phyloP scores from a whole-genome alignment of 495 filamentous ascomycete genomes.

The Penicillium soppii region DNA sequence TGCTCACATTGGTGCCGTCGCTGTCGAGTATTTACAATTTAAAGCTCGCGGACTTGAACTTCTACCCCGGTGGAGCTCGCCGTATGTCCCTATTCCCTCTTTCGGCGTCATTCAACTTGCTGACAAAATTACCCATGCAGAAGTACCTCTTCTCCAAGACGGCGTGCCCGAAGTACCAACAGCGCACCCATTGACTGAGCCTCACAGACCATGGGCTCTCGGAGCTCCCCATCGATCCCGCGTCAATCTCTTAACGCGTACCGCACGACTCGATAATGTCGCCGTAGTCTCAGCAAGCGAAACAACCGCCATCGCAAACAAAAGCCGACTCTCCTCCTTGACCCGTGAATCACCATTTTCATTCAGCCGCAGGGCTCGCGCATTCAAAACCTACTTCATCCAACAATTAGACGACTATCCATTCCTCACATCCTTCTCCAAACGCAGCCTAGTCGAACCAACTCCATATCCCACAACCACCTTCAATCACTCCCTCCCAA shows the following conservation, averaged over 20 bases:
- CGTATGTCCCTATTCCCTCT: constrained; percentile 23
- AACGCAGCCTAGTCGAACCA: constrained; percentile 14
- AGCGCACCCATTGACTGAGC: constrained; percentile 3
- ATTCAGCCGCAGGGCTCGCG: constrained; percentile 33
- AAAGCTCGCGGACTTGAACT: constrained; percentile 31
- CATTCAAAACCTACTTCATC: constrained; percentile 35
- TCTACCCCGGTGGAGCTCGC: constrained; percentile 21
- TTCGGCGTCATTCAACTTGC: constrained; percentile 1
- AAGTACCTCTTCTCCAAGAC: constrained; percentile 25
- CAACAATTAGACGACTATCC: constrained; percentile 33
- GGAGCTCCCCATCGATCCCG: constrained; percentile 14
- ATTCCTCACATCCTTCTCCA: constrained; percentile 24
- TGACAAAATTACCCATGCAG: constrained; percentile 3
- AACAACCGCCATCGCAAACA: constrained; percentile 17
- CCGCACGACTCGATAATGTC: constrained; percentile 7
- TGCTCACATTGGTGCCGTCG: constrained; percentile 38
- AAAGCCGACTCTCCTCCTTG: constrained; percentile 16
- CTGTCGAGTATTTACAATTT: constrained; percentile 33
- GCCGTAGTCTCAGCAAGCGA: constrained; percentile 16
- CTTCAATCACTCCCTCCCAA: constrained; percentile 16
- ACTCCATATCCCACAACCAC: constrained; percentile 11
- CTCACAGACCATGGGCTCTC: constrained; percentile 15
- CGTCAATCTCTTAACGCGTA: constrained; percentile 12
- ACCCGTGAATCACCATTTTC: constrained; percentile 26
- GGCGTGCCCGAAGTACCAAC: constrained; percentile 10